phyloP scores from a whole-genome alignment of 2,329 filamentous ascomycete genomes.

The Pseudogymnoascus pannorum region DNA sequence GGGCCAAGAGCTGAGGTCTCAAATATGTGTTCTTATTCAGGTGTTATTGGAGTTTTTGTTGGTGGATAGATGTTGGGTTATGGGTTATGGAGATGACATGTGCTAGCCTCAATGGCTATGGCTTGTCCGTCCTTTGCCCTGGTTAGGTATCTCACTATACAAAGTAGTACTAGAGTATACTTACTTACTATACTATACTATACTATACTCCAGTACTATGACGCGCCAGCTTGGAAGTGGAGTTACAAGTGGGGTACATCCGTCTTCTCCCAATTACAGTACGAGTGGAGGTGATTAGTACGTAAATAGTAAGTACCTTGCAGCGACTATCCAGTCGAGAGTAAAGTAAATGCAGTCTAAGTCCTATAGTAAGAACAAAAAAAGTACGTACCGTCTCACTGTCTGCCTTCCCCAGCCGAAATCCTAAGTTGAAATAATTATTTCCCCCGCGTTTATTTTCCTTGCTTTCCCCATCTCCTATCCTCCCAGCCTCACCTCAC shows the following conservation, averaged over 20 bases:
- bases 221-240: neutral
- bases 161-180: too few relatives aligned
- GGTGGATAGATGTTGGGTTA: neutral
- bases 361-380: neutral
- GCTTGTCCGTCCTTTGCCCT: neutral
- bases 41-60: neutral
- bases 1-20: neutral
- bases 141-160: neutral
- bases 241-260: neutral
- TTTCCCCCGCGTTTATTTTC: conserved; percentile 1
- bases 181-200: neutral
- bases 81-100: neutral
- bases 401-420: conserved; percentile 6
- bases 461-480: neutral
- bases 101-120: neutral
- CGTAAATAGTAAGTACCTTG: neutral
- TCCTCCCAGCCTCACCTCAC: conserved; percentile 5
- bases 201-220: neutral
- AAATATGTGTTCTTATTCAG: conserved; percentile 3
- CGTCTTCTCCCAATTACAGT: neutral
- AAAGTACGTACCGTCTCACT: neutral
- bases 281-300: neutral
- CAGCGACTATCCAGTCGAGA: neutral
- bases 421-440: neutral
- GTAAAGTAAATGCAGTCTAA: neutral